Base-by-base conservation (phyloP, 768 basidiomycete genomes). In the Rhizopogon vinicolor region DNA sequence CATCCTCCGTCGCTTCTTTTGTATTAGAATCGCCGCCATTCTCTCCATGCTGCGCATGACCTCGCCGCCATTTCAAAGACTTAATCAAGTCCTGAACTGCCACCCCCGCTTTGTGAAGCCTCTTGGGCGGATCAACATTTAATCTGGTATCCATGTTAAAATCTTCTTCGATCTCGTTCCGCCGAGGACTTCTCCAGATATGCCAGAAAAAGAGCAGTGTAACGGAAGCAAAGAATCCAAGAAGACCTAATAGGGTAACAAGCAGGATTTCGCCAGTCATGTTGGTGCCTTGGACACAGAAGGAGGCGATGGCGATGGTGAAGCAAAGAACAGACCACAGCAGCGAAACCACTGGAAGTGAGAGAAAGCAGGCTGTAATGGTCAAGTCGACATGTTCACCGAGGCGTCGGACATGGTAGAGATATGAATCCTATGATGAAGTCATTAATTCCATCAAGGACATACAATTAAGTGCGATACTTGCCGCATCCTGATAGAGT, bases 151-250 rank as follows among this genome's bases (percentile, higher is more conserved):
- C 37, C 29, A 49, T 18, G 16, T 49, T 31, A 10, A 33, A 49
- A 33, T 49, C 51, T 28, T 52, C 37, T 56, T 46, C 46, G 19
- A 53, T 53, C n/a, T 58, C 57, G 18, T 37, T 42, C 7, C 16
- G 29, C 25, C 39, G 18, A 12, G 56, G 58, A 19, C 42, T 51
- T n/a, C 41, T 8, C 65, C 65, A 66, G n/a, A 64, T 62, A 19
- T 60, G 57, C 65, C 62, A 65, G 61, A 66, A 66, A 51, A 62
- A 65, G 13, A 60, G 35, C n/a, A 66, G 33, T 22, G 57, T 60
- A n/a, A 18, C 55, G 19, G 41, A 52, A 8, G 60, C 41, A 12
- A 48, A 53, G 25, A 58, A 28, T 39, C 48, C 54, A 7, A 62
- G 51, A 5, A 58, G 44, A 7, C 55, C 58, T 14, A 63, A 43